Conservation (phyloP, 345 rosid genomes). For the Fremontodendron californicum region DNA sequence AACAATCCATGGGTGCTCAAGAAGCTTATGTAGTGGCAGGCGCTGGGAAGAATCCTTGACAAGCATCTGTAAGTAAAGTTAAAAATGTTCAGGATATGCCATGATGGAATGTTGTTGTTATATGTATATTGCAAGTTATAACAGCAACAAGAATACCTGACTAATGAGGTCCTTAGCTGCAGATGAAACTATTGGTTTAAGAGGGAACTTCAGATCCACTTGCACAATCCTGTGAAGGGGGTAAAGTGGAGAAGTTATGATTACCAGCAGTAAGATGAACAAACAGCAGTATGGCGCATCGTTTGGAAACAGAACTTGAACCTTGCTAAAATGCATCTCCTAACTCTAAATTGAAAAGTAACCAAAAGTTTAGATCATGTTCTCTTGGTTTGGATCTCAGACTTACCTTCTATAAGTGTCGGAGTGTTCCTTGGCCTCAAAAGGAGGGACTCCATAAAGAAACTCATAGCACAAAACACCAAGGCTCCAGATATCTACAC, state of each 20-base stretch:
- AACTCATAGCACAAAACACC: slow-evolving; percentile 93
- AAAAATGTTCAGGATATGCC: slow-evolving; percentile 6
- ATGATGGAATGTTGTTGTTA: neutral
- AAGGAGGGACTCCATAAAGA: slow-evolving; percentile 85
- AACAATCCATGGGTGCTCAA: slow-evolving; percentile 92
- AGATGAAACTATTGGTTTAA: slow-evolving; percentile 76
- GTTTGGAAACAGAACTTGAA: too few species aligned
- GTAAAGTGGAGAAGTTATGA: neutral
- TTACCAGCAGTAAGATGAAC: neutral
- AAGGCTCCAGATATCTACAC: slow-evolving; percentile 95
- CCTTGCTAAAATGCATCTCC: too few species aligned
- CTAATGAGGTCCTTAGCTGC: slow-evolving; percentile 83
- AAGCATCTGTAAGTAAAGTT: slow-evolving; percentile 57
- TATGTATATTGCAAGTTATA: neutral
- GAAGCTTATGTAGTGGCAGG: slow-evolving; percentile 76
- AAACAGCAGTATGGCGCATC: neutral
- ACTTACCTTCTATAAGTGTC: slow-evolving; percentile 83
- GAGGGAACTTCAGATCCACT: slow-evolving; percentile 88
- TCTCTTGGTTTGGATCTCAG: neutral
- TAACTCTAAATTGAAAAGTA: neutral
- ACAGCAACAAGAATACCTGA: slow-evolving; percentile 44
- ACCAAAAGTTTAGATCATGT: neutral
- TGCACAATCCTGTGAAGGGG: slow-evolving; percentile 65
- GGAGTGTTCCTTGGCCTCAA: slow-evolving; percentile 87
- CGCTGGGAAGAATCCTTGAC: slow-evolving; percentile 80